Evolutionary conservation across 2,329 filamentous ascomycete genomes (phyloP), one percentile per base, ranked within the genome.

Genomic region (Triangularia setosa): DNA sequence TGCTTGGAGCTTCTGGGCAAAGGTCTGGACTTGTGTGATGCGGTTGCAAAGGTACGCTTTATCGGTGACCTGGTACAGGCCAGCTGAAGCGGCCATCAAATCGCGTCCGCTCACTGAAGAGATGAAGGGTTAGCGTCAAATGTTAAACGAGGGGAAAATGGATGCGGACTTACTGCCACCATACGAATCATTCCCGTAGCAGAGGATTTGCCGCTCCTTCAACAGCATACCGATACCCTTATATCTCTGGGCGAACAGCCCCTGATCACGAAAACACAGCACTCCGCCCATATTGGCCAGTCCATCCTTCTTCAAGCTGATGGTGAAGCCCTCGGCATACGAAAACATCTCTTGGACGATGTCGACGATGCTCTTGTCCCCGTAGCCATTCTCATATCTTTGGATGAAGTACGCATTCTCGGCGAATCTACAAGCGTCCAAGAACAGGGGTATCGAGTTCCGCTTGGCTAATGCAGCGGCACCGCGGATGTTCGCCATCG

Each of bases 291-390:
- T 62, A 21, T 62, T 62, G 53, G 60, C 60, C 3, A 62, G 30
- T 2, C 60, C 60, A 18, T 62, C 60, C 12, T 62, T 62, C 60
- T 62, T 62, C 52, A 62, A 28, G 23, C 60, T 62, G 60, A 57
- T 62, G 60, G 48, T 62, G 53, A 62, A 62, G 18, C 60, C 60
- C 4, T 57, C 60, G 4, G 52, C 60, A n/a, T 57, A 62, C 2
- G 60, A 57, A 28, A 56, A 62, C 53, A 57, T 62, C 53, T 62
- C 52, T 30, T 62, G 60, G 12, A 62, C 52, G n/a, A 62, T 62
- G 11, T 62, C 60, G 18, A 16, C 60, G 11, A 62, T 57, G 30
- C 52, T 40, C 33, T 62, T 56, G 33, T 62, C 53, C 11, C 30
- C 60, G 25, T 62, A 62, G 3, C 60, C 60, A 16, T 62, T 28